Evolutionary conservation across 257 asterid genomes (phyloP), one percentile per base, ranked within the genome.

Genomic region (Jasminum sambac): DNA sequence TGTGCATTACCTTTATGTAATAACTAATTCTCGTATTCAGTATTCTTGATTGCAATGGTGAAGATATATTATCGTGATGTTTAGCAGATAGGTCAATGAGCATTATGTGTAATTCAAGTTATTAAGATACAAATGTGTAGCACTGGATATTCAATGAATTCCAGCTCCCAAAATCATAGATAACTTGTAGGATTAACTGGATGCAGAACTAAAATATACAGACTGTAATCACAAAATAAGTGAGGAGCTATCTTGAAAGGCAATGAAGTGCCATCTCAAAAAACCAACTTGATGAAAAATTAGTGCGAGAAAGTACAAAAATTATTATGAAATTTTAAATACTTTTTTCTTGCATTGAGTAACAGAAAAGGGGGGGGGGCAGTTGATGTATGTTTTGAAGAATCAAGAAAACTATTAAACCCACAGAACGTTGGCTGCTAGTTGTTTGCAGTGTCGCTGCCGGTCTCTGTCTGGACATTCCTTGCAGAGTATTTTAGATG

Each of bases 141-240:
- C 6, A 17, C 60, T 10, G 1, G 60, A 50, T 19, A 19, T 21
- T 19, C 25, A 17, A 50, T 50, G 60, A 8, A 13, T 40, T 30
- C 13, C 21, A 42, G 43, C 60, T 13, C 43, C 3, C 1, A 30
- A 63, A 24, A 34, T 34, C 58, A 37, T 14, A 40, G 43, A 40
- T 34, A 19, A n/a, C 64, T 64, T 72, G 16, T 57, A 71, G 16
- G 64, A 46, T 21, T 64, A 37, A n/a, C 74, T 9, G n/a, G n/a
- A 10, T 26, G 39, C 46, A 3, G 12, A 72, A 11, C 34, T 10
- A 46, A 25, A 11, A 0, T 7, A 21, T 9, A 25, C n/a, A 38
- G n/a, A 30, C 46, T 64, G 36, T 21, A 64, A 6, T 11, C 23
- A 11, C 67, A 41, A 58, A 3, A 36, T 24, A 52, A 36, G 55